A percentile compares a stretch with the other conserved stretches of the same genome.
Evolutionary conservation across 169 alveolate species (phyloP).

Genomic region (Babesia bovis): DNA sequence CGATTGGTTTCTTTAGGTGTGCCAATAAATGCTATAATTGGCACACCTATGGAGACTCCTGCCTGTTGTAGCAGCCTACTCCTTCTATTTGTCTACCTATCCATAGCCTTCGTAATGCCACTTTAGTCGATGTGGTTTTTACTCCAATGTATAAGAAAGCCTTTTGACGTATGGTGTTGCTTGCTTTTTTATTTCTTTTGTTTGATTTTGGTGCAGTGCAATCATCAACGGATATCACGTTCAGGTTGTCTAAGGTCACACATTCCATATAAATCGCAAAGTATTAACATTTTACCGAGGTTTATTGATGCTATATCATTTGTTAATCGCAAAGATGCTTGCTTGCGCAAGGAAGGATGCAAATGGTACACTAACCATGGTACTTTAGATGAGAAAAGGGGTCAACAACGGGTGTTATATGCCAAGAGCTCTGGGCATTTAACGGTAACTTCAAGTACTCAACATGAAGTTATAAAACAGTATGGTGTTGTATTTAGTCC

Average conservation of each 20-base stretch:
- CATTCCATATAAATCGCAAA: neutral
- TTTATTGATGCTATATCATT: neutral
- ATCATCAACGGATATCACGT: too few relatives aligned
- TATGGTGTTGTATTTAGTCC: constrained; percentile 21
- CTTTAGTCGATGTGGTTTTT: constrained; percentile 2
- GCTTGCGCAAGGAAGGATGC: too few relatives aligned
- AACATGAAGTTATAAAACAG: constrained; percentile 4
- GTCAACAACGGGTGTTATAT: neutral
- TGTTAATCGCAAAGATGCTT: too few relatives aligned
- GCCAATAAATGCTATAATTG: too few relatives aligned
- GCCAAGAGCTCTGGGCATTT: neutral
- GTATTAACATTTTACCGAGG: neutral
- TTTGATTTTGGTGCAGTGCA: too few relatives aligned
- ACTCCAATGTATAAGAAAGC: neutral
- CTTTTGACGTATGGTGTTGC: neutral
- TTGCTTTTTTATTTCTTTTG: too few relatives aligned
- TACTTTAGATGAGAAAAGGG: too few relatives aligned
- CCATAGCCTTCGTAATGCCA: neutral
- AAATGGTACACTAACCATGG: too few relatives aligned
- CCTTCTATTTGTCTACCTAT: neutral
- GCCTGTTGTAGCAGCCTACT: constrained; percentile 11
- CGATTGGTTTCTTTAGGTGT: too few relatives aligned
- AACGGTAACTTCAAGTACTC: neutral
- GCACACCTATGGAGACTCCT: neutral
- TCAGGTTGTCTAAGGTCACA: neutral